A percentile compares a stretch with the other conserved stretches of the same genome.
Conservation (phyloP, 1,284 basidiomycete species). For the Irpex sp. region DNA sequence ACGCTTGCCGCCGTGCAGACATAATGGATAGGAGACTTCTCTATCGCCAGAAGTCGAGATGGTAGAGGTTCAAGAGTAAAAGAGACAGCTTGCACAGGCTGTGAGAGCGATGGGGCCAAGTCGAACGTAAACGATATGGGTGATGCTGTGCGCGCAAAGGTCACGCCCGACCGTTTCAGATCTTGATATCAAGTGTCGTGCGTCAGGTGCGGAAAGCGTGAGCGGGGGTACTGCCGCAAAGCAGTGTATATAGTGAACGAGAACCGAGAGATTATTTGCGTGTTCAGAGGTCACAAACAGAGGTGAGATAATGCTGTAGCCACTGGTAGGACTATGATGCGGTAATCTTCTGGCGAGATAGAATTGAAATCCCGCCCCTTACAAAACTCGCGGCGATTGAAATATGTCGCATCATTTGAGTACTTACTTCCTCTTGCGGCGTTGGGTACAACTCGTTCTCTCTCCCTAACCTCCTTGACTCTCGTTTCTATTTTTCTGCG, state of each 20-base stretch:
- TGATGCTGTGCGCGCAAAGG: slow-evolving; percentile 11
- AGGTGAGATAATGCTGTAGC: not conserved
- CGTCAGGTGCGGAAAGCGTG: not conserved
- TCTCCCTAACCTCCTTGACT: not conserved
- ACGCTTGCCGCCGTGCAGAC: slow-evolving; percentile 57
- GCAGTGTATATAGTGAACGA: not conserved
- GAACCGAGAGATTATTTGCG: not conserved
- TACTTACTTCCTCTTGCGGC: too few relatives aligned
- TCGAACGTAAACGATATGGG: slow-evolving; percentile 5
- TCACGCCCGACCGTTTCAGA: slow-evolving; percentile 12
- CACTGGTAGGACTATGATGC: not conserved
- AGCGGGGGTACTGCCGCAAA: not conserved
- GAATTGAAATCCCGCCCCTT: not conserved
- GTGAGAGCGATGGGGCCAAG: not conserved
- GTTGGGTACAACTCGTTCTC: not conserved
- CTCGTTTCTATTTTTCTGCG: not conserved
- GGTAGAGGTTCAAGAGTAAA: not conserved
- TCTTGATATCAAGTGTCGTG: slow-evolving; percentile 3
- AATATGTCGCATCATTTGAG: not conserved
- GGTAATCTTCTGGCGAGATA: not conserved
- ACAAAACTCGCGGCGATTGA: not conserved
- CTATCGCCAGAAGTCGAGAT: not conserved
- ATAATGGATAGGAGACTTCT: slow-evolving; percentile 11
- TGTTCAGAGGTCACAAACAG: not conserved
- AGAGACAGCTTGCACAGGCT: not conserved